Base-by-base conservation (phyloP, 805 yeast species). In the Saccharomycopsis javanensis region DNA sequence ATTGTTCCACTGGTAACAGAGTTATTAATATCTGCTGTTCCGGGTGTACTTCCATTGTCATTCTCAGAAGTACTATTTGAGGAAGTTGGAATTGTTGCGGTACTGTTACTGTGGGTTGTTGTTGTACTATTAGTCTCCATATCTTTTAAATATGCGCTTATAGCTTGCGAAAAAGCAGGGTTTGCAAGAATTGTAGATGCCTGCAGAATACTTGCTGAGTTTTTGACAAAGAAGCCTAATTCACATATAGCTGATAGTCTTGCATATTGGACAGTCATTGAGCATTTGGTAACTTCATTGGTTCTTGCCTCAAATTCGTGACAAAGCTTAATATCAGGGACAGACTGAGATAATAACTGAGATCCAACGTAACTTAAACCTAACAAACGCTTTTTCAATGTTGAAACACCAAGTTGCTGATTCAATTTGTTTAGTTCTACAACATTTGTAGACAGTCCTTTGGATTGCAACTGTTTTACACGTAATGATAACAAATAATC, bases 181-280 rank as follows among this genome's bases (percentile, higher is more conserved):
- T 23, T 42, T 11, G 28, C 27, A 42, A 42, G 48, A 42, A 42
- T 42, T 4, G 28, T 42, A 5, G 48, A 42, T 3, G 48, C 48
- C 23, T 42, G 48, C 48, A 42, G 48, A 42, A 42, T 42, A 42
- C 48, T 42, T 10, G 48, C 48, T 10, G 48, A 42, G 23, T 42
- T 28, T 20, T 42, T 42, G 4, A 42, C 48, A 20, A 42, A 42
- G 23, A 20, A 42, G 6, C 48, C 48, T 42, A 42, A 42, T 25
- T 42, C 48, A 11, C 48, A 42, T 3, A 42, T 20, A 4, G 48
- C 48, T 6, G 48, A 42, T 7, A 42, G 13, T 20, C 48, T 42
- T 1, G 48, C 13, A 20, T 42, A 42, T 23, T 42, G 48, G 28
- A 42, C 48, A 4, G 48, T 42, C 48, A 42, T 20, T 2, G 48